Base-by-base conservation (phyloP, 768 basidiomycete genomes). In the Suillus variegatus region DNA sequence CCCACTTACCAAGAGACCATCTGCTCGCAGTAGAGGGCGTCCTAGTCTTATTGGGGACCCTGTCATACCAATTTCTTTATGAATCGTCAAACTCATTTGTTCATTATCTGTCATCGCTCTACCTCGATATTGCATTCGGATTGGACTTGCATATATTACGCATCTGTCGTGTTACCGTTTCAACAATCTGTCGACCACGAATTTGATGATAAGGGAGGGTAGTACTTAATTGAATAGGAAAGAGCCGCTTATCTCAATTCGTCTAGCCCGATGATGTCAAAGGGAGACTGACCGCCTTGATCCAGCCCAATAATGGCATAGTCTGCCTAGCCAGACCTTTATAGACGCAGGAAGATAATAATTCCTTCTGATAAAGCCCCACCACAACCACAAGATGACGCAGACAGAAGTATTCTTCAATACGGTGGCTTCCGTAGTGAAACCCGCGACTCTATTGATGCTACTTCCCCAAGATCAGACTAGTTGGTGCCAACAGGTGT, bases 1-100 rank as follows among this genome's bases (percentile, higher is more conserved):
- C 12, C 89, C 88, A 8, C 81, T 92, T 57, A 92, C 91, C 14
- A 82, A 87, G 65, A 87, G 86, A 66, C 88, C 88, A 14, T 90
- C 90, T 61, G 78, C 75, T 56, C 77, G 87, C 66, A 84, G 82
- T 66, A 87, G 85, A 74, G 84, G 83, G 52, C 80, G 85, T 66
- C 77, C 78, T 62, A 87, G 86, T 71, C 68, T 82, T 66, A 81
- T 76, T 46, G 75, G 55, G 40, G 75, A 76, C 44, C 76, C 75
- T 41, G 65, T 75, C 43, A 57, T 65, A 51, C 63, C 70, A 54
- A 65, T 73, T 32, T 56, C 38, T 13, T n/a, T 63, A 25, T 46
- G 41, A 46, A 49, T 51, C 16, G 35, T 68, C 62, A 55, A 43
- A 46, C 58, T 25, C 63, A 41, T 47, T 5, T 57, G 47, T 46